phyloP scores from a whole-genome alignment of 768 basidiomycete species.

The Pulveroboletus sp. region DNA sequence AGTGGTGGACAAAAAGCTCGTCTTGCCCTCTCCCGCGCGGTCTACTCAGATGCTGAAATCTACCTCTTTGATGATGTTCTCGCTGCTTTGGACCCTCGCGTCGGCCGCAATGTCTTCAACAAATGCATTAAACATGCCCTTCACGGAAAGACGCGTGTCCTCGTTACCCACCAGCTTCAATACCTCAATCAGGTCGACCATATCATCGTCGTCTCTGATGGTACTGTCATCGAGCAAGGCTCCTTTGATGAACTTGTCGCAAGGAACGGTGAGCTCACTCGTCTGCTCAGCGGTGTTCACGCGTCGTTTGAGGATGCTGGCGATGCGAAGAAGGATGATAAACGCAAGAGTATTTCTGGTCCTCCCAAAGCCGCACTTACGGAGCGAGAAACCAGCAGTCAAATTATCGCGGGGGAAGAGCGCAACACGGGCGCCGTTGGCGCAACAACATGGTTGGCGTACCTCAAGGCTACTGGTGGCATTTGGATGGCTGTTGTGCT shows the following conservation, averaged over 20 bases:
- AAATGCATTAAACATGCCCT: constrained; percentile 23
- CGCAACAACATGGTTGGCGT: constrained; percentile 28
- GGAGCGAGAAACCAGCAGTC: constrained; percentile 8
- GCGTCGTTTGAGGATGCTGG: constrained; percentile 6
- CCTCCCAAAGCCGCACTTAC: constrained; percentile 9
- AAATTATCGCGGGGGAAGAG: constrained; percentile 25
- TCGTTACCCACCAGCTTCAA: constrained; percentile 31
- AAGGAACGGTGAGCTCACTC: constrained; percentile 25
- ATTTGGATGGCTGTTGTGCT: constrained; percentile 16
- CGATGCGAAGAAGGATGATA: constrained; percentile 12
- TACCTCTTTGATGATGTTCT: constrained; percentile 47
- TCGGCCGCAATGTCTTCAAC: constrained; percentile 34
- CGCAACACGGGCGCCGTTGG: constrained; percentile 23
- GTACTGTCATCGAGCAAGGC: constrained; percentile 44
- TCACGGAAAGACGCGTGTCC: constrained; percentile 25
- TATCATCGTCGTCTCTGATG: constrained; percentile 45
- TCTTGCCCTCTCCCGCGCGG: constrained; percentile 42
- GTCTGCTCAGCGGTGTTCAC: constrained; percentile 22
- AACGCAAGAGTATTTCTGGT: constrained; percentile 18
- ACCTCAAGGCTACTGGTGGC: constrained; percentile 30
- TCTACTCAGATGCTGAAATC: constrained; percentile 41
- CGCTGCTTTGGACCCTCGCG: constrained; percentile 44
- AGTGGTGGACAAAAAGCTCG: constrained; percentile 50
- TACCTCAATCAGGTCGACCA: constrained; percentile 38
- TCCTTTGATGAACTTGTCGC: constrained; percentile 37